These are phyloP conservation scores for Durusdinium trenchii DNA, from an alignment of 73 alveolate genomes.

Conservation along the genomic window DNA sequence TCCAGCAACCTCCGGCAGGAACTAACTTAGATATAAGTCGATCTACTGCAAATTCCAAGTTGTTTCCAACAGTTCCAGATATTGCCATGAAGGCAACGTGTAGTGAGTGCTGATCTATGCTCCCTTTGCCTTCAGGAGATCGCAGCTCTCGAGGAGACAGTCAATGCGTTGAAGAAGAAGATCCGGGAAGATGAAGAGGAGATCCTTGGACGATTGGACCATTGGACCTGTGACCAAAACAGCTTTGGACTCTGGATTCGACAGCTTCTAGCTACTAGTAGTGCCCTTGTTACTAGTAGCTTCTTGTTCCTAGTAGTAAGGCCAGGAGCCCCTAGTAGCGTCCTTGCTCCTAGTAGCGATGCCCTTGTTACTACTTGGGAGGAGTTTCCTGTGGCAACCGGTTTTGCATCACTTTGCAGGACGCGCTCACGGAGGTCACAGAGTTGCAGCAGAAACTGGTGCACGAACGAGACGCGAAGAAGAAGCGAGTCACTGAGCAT, in stretches of 20 bases:
- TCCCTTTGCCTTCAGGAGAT: slow-evolving; percentile 51
- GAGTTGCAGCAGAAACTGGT: slow-evolving; percentile 43
- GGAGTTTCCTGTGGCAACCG: not conserved
- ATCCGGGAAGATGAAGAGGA: slow-evolving; percentile 67
- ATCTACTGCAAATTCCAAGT: no score
- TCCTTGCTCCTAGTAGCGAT: no score
- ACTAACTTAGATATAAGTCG: no score
- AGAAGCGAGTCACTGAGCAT: slow-evolving; percentile 57
- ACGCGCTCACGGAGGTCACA: slow-evolving; percentile 19
- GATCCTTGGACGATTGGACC: not conserved
- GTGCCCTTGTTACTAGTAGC: no score
- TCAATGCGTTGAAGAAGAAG: slow-evolving; percentile 42
- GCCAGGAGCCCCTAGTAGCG: no score
- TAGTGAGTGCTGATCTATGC: no score
- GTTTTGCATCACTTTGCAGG: not conserved
- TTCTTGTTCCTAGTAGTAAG: no score
- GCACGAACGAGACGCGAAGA: slow-evolving; percentile 12
- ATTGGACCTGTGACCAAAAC: not conserved
- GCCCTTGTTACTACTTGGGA: no score
- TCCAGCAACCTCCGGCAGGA: no score
- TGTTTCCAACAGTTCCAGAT: no score
- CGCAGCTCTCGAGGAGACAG: slow-evolving; percentile 12
- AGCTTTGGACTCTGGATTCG: not conserved
- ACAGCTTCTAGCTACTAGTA: no score
- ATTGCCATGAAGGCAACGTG: no score